Percentiles rank a stretch among this genome's conserved stretches.
Conservation (phyloP, 768 basidiomycete genomes). For the Boletus reticuloceps region DNA sequence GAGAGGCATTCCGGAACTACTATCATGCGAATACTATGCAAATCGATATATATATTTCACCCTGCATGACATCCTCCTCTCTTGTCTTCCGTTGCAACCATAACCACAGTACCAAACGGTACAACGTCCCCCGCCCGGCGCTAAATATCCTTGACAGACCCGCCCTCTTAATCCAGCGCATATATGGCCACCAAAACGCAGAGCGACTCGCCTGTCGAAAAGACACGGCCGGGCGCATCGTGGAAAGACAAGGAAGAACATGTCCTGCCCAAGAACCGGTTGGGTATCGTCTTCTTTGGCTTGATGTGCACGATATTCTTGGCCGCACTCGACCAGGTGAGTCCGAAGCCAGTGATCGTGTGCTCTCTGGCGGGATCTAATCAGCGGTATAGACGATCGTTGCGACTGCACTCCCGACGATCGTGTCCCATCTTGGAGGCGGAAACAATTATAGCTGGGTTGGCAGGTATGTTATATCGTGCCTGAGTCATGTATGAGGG, state of each 20-base stretch:
- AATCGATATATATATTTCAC: neutral
- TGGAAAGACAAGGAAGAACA: conserved; percentile 58
- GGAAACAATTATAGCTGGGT: conserved; percentile 71
- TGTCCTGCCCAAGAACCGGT: conserved; percentile 40
- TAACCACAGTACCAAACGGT: too few relatives aligned
- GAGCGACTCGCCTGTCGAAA: conserved; percentile 6
- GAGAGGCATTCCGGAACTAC: neutral
- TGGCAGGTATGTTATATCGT: conserved; percentile 46
- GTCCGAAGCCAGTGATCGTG: neutral
- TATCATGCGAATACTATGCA: neutral
- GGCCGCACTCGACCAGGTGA: conserved; percentile 61
- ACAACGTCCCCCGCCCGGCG: too few relatives aligned
- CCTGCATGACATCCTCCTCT: neutral
- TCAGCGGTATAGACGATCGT: conserved; percentile 51
- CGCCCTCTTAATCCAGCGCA: too few relatives aligned
- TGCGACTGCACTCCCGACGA: conserved; percentile 74
- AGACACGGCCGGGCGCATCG: conserved; percentile 43
- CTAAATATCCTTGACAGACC: too few relatives aligned
- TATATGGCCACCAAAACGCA: conserved; percentile 9
- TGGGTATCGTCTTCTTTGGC: conserved; percentile 26
- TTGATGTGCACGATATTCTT: conserved; percentile 30
- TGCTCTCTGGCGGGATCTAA: neutral
- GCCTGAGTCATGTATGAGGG: neutral
- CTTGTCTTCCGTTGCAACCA: neutral
- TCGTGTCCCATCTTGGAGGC: conserved; percentile 62